phyloP scores from a whole-genome alignment of 768 basidiomycete genomes.

The Mycena venus region DNA sequence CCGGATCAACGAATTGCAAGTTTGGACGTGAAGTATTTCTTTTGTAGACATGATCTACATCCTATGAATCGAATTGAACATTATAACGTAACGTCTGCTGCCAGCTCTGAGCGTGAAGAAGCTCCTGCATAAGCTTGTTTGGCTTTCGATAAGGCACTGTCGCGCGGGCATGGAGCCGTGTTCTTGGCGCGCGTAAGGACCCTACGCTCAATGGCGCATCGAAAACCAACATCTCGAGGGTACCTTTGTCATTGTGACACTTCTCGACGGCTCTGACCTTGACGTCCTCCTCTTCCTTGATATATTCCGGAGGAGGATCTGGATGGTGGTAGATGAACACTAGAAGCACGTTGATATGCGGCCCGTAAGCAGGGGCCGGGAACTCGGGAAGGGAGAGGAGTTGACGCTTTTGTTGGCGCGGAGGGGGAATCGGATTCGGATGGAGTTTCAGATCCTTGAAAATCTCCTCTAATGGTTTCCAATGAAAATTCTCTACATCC shows the following conservation, averaged over 20 bases:
- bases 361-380: not conserved
- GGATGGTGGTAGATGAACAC: not conserved
- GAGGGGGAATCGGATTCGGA: not conserved
- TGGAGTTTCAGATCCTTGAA: not conserved
- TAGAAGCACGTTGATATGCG: not conserved
- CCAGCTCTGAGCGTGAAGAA: slow-evolving; percentile 2
- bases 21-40: not conserved
- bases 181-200: not conserved
- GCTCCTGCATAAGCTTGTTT: slow-evolving; percentile 20
- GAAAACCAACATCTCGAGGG: not conserved
- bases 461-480: not conserved
- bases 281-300: not conserved
- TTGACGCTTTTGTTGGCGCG: not conserved
- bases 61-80: not conserved
- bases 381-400: not conserved
- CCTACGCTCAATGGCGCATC: slow-evolving; percentile 11
- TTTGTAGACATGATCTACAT: not conserved
- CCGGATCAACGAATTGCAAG: not conserved
- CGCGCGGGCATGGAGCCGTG: not conserved
- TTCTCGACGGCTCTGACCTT: not conserved
- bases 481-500: slow-evolving; percentile 7
- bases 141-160: not conserved
- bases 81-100: not conserved
- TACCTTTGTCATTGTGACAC: not conserved
- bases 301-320: not conserved